A percentile compares a stretch with the other conserved stretches of the same genome.
Evolutionary conservation across 164 flowering plant genomes (phyloP).

Genomic region (Tetracentron sinense): DNA sequence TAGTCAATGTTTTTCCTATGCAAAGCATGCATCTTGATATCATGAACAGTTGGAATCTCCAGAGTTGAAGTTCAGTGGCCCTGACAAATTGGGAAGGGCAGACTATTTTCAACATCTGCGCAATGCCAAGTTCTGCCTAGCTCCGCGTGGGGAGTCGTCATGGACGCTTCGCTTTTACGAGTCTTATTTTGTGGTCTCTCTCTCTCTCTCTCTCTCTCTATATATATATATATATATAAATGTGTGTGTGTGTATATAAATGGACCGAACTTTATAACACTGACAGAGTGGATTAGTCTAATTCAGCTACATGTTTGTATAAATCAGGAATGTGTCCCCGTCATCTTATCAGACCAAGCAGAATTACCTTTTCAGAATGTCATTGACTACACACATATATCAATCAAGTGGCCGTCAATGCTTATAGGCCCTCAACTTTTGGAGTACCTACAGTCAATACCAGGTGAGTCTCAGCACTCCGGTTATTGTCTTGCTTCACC

Average conservation of each 20-base stretch:
- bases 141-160: conserved; percentile 98
- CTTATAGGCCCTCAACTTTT: conserved; percentile 64
- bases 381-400: conserved; percentile 70
- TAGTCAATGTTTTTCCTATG: not conserved
- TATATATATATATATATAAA: not conserved
- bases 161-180: conserved; percentile 97
- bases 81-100: conserved; percentile 65
- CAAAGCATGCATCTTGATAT: conserved; percentile 29
- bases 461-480: conserved; percentile 41
- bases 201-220: conserved; percentile 32
- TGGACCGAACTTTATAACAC: too few relatives aligned
- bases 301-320: conserved; percentile 4
- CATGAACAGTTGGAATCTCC: conserved; percentile 96
- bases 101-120: conserved; percentile 85
- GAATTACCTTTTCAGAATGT: conserved; percentile 91
- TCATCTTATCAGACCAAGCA: conserved; percentile 80
- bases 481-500: not conserved
- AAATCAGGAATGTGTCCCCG: conserved; percentile 92
- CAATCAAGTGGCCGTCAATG: conserved; percentile 93
- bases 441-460: conserved; percentile 75
- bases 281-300: not conserved
- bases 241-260: too few relatives aligned
- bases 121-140: conserved; percentile 93
- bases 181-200: conserved; percentile 83
- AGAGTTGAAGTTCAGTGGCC: conserved; percentile 83